These are phyloP conservation scores for Suillus tomentosus DNA, from an alignment of 768 basidiomycete species.

Conservation along the genomic window DNA sequence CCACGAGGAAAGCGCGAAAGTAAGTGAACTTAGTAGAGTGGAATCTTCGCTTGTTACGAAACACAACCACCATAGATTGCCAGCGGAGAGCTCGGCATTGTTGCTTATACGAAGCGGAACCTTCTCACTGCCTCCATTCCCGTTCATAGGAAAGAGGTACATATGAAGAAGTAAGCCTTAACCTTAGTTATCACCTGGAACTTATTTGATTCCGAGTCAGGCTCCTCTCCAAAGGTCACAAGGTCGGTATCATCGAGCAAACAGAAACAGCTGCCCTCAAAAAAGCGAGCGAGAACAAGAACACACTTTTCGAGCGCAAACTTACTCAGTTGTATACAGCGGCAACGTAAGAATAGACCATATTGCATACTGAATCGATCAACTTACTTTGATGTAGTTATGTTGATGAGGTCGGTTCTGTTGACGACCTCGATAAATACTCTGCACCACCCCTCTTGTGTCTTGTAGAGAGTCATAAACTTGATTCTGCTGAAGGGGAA, in stretches of 20 bases:
- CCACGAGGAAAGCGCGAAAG: conserved; percentile 84
- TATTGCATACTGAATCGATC: conserved; percentile 10
- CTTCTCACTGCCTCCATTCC: conserved; percentile 79
- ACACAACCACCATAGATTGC: conserved; percentile 52
- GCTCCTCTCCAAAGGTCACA: conserved; percentile 74
- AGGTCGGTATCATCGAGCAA: conserved; percentile 84
- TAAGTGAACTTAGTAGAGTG: conserved; percentile 25
- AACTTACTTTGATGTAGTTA: conserved; percentile 50
- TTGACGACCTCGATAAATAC: conserved; percentile 59
- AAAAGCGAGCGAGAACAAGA: conserved; percentile 75
- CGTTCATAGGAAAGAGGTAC: conserved; percentile 62
- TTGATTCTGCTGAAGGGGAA: conserved; percentile 26
- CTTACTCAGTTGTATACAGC: conserved; percentile 83
- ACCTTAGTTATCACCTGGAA: background rate
- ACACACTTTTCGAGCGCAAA: conserved; percentile 70
- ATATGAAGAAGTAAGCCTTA: conserved; percentile 69
- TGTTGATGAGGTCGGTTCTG: conserved; percentile 76
- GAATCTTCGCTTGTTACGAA: conserved; percentile 9
- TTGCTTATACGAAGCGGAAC: conserved; percentile 70
- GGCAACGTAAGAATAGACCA: conserved; percentile 62
- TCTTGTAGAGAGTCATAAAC: conserved; percentile 53
- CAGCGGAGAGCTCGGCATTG: conserved; percentile 76
- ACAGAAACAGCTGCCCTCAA: conserved; percentile 89
- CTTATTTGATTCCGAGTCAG: conserved; percentile 33
- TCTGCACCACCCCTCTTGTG: conserved; percentile 71